These are phyloP conservation scores for Crithidia fasciculata DNA, from an alignment of 208 protist species.

Conservation along the genomic window DNA sequence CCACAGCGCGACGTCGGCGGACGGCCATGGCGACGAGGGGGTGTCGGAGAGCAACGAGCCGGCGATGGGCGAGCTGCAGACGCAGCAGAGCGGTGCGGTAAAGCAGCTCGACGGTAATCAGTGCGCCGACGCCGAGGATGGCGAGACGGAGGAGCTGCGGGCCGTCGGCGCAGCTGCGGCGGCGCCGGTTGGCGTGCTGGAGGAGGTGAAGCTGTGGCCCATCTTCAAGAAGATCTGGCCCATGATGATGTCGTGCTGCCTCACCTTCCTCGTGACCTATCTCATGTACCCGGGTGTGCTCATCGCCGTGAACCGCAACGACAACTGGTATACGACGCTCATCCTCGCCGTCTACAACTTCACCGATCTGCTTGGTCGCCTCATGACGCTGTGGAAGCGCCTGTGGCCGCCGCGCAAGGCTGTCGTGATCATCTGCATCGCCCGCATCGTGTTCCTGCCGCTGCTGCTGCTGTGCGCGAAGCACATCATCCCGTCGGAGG, in stretches of 20 bases:
- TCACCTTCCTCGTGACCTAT: constrained; percentile 66
- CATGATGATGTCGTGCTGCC: constrained; percentile 69
- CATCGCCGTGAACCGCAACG: constrained; percentile 45
- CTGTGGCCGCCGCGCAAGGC: constrained; percentile 51
- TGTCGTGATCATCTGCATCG: constrained; percentile 39
- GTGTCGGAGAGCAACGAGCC: not conserved
- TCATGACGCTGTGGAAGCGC: constrained; percentile 41
- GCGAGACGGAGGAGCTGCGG: not conserved
- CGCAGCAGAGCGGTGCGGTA: not conserved
- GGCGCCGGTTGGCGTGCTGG: constrained; percentile 21
- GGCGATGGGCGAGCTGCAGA: constrained; percentile 13
- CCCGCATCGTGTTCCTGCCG: constrained; percentile 66
- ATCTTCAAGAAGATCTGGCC: constrained; percentile 69
- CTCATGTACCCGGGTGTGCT: constrained; percentile 76
- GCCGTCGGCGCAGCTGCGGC: constrained; percentile 6
- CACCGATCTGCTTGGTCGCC: constrained; percentile 55
- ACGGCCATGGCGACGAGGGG: not conserved
- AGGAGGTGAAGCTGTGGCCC: constrained; percentile 38
- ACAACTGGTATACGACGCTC: constrained; percentile 73
- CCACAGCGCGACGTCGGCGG: not conserved
- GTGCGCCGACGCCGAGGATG: not conserved
- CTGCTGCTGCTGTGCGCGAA: constrained; percentile 72
- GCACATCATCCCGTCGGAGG: constrained; percentile 49
- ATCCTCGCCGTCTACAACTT: constrained; percentile 73
- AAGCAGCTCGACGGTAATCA: constrained; percentile 4